Evolutionary conservation across 2,329 filamentous ascomycete species (phyloP), one percentile per base, ranked within the genome.

Genomic region (Neocucurbitaria cava): DNA sequence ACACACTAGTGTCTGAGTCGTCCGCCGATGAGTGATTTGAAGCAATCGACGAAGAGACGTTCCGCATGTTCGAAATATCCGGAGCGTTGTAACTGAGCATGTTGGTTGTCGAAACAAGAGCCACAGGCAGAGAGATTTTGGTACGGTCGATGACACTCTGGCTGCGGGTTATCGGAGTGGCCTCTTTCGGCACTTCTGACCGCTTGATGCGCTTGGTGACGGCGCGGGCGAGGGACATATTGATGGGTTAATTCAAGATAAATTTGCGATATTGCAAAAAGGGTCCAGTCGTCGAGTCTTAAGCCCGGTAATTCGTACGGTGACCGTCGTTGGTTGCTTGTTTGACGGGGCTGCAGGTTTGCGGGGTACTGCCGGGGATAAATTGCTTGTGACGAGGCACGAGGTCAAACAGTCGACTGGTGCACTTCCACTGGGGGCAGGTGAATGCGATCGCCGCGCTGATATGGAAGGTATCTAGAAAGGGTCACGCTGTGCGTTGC

Each of bases 81-180:
- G 94, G 94, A 9, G 95, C 93, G 72, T 94, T 94, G 83, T 96
- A 96, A 7, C 92, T 92, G 49, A 97, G 88, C 85, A 96, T 92
- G 77, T 98, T 99, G 65, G 95, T 98, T 5, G 94, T 96, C 55
- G 95, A 96, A 44, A 97, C 82, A 59, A 99, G 84, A 76, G 92
- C 88, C 48, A 96, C 84, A 0, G 95, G 95, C 3, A 84, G 86
- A 1, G 95, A 99, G 73, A 99, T 99, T 80, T 92, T 88, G 73
- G 83, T 76, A 54, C 89, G 85, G 63, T 87, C 79, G 49, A 81
- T 76, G 73, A 82, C 84, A 67, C 77, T 81, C 54, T 77, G 76
- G 64, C 75, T 75, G 46, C 78, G 77, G 40, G 61, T 58, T 33
- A 61, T 57, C 40, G 61, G 53, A 35, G 77, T 67, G 13, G 66